A percentile compares a stretch with the other conserved stretches of the same genome.
Evolutionary conservation across 192 early-diverging fungal genomes (phyloP).

Genomic region (Coemansia sp.): DNA sequence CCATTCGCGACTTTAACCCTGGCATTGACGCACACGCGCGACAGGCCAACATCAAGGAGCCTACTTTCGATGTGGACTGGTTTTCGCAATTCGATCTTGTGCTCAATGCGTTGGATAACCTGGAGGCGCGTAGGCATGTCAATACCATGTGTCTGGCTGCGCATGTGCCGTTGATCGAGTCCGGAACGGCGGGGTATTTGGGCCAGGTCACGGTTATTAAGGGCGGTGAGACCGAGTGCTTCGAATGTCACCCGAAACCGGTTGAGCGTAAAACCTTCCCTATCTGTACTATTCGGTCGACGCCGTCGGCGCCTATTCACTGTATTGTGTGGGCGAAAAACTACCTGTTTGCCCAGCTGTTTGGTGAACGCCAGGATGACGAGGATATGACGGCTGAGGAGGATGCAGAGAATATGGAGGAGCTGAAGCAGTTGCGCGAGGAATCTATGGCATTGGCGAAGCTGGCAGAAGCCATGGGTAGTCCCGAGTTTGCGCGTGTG

Average conservation of each 20-base stretch:
- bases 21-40: slow-evolving; percentile 61
- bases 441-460: slow-evolving; percentile 74
- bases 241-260: slow-evolving; percentile 88
- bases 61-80: slow-evolving; percentile 83
- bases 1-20: slow-evolving; percentile 87
- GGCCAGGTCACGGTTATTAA: slow-evolving; percentile 90
- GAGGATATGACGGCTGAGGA: slow-evolving; percentile 52
- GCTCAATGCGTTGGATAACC: slow-evolving; percentile 95
- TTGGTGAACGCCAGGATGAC: slow-evolving; percentile 60
- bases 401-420: slow-evolving; percentile 62
- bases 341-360: slow-evolving; percentile 82
- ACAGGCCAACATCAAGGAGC: slow-evolving; percentile 88
- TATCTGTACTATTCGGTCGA: slow-evolving; percentile 96
- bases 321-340: slow-evolving; percentile 99
- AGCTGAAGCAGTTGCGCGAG: slow-evolving; percentile 69
- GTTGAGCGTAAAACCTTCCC: slow-evolving; percentile 84
- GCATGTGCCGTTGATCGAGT: slow-evolving; percentile 90
- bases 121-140: slow-evolving; percentile 91
- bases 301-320: slow-evolving; percentile 92
- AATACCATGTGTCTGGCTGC: slow-evolving; percentile 96
- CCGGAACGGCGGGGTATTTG: slow-evolving; percentile 91
- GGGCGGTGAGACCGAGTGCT: slow-evolving; percentile 82
- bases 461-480: slow-evolving; percentile 66
- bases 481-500: slow-evolving; percentile 59
- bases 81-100: slow-evolving; percentile 88